phyloP scores from a whole-genome alignment of 1,284 basidiomycete species.

The Ceratobasidium sp. region DNA sequence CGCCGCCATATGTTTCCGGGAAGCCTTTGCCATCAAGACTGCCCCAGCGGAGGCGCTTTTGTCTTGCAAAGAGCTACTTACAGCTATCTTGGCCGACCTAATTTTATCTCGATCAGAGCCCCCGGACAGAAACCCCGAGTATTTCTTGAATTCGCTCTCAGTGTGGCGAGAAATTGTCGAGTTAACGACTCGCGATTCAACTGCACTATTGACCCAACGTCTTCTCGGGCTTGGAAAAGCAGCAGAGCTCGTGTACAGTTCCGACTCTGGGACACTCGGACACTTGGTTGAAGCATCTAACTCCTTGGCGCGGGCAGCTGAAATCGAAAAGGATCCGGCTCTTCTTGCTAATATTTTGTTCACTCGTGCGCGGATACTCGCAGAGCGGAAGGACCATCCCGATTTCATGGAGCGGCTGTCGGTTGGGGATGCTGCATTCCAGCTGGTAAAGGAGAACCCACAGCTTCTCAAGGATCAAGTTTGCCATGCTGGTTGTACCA shows the following conservation, averaged over 20 bases:
- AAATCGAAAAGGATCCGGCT: not conserved
- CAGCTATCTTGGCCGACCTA: not conserved
- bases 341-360: conserved; percentile 13
- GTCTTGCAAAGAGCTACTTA: not conserved
- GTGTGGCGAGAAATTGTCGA: conserved; percentile 9
- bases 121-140: not conserved
- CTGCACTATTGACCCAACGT: not conserved
- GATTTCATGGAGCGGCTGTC: not conserved
- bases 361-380: not conserved
- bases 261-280: not conserved
- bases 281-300: conserved; percentile 6
- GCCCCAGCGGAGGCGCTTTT: not conserved
- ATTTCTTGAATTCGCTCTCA: not conserved
- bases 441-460: not conserved
- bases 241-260: not conserved
- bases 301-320: not conserved
- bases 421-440: not conserved
- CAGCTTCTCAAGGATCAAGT: not conserved
- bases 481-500: not conserved
- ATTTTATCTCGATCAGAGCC: not conserved
- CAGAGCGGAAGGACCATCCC: not conserved
- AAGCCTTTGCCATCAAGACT: not conserved
- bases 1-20: not conserved
- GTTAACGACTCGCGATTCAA: not conserved
- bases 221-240: conserved; percentile 7